Base-by-base conservation (phyloP, 306 rosid genomes). In the Quercus agrifolia region DNA sequence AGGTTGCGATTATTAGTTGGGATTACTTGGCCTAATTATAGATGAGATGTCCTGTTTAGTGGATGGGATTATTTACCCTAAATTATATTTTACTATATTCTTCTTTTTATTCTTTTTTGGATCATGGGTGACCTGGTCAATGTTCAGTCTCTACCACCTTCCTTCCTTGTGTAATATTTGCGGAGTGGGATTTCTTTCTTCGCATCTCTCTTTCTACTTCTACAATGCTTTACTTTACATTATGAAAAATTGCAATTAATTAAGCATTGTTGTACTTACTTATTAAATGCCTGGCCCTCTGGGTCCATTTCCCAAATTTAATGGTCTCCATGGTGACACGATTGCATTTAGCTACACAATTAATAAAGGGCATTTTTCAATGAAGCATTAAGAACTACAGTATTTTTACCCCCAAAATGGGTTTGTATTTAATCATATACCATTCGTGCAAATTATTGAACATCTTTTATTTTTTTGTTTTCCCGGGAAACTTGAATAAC, bases 41-140 rank as follows among this genome's bases (percentile, higher is more conserved):
- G 87, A 87, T 74, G 64, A 28, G 71, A 63, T 75, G 76, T 74
- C 77, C 63, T 63, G 78, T 51, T 77, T 61, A 21, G 68, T 13
- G 73, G 80, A 52, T 76, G 44, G 21, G 68, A 49, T 18, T 21
- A 63, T 28, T 59, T 30, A 41, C 61, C 56, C 63, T 49, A 14
- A 70, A 70, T 28, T 21, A 10, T 63, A 35, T 28, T 28, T 28
- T 5, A 13, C 38, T 28, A 14, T 63, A 7, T n/a, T n/a, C 0
- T 21, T 58, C 5, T 20, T 59, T 9, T 5, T 21, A 8, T 8
- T 19, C 35, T 35, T 33, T 4, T 35, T 31, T 49, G 23, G 51
- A 11, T 19, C 9, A 46, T 9, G 72, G 18, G 23, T 19, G 76
- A 56, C 79, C 75, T 19, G 75, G 62, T 77, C 70, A 63, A 67